These are phyloP conservation scores for Fusarium musae DNA, from an alignment of 2,329 filamentous ascomycete genomes.

Conservation along the genomic window DNA sequence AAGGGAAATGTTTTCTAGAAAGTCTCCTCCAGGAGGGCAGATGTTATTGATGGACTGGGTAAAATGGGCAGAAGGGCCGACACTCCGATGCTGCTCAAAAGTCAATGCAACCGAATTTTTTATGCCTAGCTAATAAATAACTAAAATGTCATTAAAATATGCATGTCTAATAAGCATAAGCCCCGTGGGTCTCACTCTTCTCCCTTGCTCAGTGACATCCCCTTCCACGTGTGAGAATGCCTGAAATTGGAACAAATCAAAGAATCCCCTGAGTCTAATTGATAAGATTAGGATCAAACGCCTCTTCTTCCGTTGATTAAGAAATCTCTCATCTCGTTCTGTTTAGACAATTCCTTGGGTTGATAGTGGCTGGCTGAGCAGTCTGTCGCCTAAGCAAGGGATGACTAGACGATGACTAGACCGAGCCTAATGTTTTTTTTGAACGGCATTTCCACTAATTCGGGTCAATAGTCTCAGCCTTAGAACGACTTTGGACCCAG, in stretches of 20 bases:
- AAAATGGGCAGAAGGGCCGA: neutral
- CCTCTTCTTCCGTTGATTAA: accelerated
- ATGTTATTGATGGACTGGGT: neutral
- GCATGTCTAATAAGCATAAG: neutral
- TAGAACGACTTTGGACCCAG: neutral
- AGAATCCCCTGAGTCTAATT: accelerated
- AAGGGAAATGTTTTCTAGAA: constrained; percentile 29
- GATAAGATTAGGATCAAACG: neutral
- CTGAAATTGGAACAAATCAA: accelerated
- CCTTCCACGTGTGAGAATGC: neutral
- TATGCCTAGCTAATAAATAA: neutral
- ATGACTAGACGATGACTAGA: neutral
- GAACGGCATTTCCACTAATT: neutral
- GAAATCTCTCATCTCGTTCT: neutral
- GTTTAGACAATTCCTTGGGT: neutral
- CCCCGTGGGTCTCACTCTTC: neutral
- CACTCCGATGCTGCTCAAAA: neutral
- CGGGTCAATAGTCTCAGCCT: neutral
- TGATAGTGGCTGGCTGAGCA: neutral
- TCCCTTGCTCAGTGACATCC: neutral
- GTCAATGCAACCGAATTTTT: neutral
- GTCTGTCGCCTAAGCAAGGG: neutral
- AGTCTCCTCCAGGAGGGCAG: neutral
- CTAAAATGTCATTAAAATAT: neutral
- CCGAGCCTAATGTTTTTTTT: neutral